Evolutionary conservation across 768 basidiomycete species (phyloP).

Genomic region (Leccinum arenicola): DNA sequence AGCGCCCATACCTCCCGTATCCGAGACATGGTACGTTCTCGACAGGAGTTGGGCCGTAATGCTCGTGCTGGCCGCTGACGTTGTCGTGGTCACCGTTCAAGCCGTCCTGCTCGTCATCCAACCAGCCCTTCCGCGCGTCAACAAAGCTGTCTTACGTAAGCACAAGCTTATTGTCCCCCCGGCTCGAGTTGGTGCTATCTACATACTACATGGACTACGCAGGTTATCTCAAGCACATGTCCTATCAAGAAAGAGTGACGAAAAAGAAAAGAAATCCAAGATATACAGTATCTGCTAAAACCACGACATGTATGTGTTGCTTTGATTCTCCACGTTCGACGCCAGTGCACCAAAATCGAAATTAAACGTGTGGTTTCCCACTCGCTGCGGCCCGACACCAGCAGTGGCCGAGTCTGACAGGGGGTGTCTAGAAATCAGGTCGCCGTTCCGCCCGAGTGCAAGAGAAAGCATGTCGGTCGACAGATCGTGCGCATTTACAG

Average conservation of each 20-base stretch:
- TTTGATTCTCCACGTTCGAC: conserved; percentile 54
- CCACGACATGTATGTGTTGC: conserved; percentile 63
- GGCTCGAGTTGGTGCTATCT: not conserved
- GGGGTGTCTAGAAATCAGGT: conserved; percentile 18
- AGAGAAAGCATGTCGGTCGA: conserved; percentile 33
- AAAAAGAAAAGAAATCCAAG: conserved; percentile 10
- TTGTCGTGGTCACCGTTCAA: conserved; percentile 23
- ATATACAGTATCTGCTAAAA: conserved; percentile 37
- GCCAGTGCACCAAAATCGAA: conserved; percentile 61
- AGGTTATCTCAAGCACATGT: conserved; percentile 14
- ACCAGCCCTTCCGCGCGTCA: conserved; percentile 15
- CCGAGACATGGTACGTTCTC: conserved; percentile 54
- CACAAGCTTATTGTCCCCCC: conserved; percentile 9
- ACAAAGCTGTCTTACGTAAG: conserved; percentile 27
- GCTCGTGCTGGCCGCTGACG: conserved; percentile 5
- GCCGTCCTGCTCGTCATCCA: conserved; percentile 12
- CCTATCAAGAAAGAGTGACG: conserved; percentile 15
- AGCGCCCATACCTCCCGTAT: conserved; percentile 96
- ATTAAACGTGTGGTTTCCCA: conserved; percentile 55
- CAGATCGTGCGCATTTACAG: conserved; percentile 23
- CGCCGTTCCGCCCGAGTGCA: conserved; percentile 30
- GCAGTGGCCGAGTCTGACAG: conserved; percentile 18
- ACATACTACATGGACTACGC: not conserved
- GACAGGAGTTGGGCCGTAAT: conserved; percentile 1
- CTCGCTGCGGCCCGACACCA: conserved; percentile 34